Conservation (phyloP, 306 rosid species). For the Carpinus fangiana region DNA sequence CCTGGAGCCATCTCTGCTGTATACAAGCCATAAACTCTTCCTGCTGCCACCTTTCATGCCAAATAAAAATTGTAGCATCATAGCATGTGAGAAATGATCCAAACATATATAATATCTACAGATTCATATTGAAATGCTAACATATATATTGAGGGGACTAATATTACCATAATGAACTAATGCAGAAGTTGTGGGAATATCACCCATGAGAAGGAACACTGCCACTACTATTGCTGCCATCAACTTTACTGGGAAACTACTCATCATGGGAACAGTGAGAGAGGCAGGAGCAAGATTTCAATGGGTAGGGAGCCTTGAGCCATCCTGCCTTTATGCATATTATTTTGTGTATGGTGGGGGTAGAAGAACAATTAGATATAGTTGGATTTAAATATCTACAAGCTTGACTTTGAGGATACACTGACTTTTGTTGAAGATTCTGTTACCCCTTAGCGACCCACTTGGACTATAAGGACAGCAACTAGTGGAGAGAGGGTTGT, state of each 20-base stretch:
- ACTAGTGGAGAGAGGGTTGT: too few species aligned
- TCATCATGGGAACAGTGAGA: slow-evolving; percentile 21
- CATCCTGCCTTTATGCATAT: background rate
- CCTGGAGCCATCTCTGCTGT: slow-evolving; percentile 8
- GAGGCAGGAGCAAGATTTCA: background rate
- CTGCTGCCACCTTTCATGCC: slow-evolving; percentile 9
- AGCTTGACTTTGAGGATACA: background rate
- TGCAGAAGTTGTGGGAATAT: slow-evolving; percentile 16
- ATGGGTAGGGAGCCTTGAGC: background rate
- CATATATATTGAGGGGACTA: background rate
- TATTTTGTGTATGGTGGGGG: background rate
- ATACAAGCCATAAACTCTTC: slow-evolving; percentile 12
- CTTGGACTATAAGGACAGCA: too few species aligned
- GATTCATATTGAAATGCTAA: background rate
- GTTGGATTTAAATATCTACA: background rate
- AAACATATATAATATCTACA: background rate
- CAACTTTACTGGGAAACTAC: slow-evolving; percentile 13
- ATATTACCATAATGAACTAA: slow-evolving; percentile 15
- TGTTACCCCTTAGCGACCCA: too few species aligned
- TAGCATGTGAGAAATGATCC: background rate
- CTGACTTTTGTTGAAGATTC: background rate
- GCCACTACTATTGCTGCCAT: slow-evolving; percentile 14
- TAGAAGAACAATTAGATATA: background rate
- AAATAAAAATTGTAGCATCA: background rate
- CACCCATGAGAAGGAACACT: slow-evolving; percentile 13